A percentile compares a stretch with the other conserved stretches of the same genome.
Conservation (phyloP, 352 stramenopile species). For the Globisporangium echinulatum region DNA sequence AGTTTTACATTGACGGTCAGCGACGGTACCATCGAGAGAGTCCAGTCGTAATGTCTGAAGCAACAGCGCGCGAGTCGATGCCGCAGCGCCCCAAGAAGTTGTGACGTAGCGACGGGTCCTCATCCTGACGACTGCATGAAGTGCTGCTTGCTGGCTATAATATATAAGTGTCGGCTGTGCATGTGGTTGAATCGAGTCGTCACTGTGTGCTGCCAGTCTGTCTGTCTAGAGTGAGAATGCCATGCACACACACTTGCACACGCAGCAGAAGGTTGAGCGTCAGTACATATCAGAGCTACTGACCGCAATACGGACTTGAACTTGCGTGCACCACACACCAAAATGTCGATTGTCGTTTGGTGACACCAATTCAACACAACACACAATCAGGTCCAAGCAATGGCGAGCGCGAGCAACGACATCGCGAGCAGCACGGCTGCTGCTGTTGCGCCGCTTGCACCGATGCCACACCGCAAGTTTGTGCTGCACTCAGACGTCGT, state of each 20-base stretch:
- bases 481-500: conserved; percentile 36
- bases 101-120: not conserved
- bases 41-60: not conserved
- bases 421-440: too few relatives aligned
- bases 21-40: conserved; percentile 9
- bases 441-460: not conserved
- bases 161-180: not conserved
- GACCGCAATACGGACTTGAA: too few relatives aligned
- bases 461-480: conserved; percentile 66
- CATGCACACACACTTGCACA: too few relatives aligned
- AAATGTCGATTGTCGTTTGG: not conserved
- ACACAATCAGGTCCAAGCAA: not conserved
- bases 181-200: not conserved
- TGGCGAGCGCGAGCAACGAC: conserved; percentile 2
- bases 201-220: too few relatives aligned
- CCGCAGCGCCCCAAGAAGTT: conserved; percentile 12
- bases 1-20: conserved; percentile 43
- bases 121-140: not conserved
- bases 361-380: not conserved
- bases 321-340: not conserved
- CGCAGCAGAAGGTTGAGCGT: too few relatives aligned
- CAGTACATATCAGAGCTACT: too few relatives aligned
- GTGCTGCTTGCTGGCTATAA: not conserved
- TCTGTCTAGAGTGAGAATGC: too few relatives aligned
- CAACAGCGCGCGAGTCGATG: not conserved